Evolutionary conservation across 345 rosid species (phyloP).

Genomic region (Moricandia arvensis): DNA sequence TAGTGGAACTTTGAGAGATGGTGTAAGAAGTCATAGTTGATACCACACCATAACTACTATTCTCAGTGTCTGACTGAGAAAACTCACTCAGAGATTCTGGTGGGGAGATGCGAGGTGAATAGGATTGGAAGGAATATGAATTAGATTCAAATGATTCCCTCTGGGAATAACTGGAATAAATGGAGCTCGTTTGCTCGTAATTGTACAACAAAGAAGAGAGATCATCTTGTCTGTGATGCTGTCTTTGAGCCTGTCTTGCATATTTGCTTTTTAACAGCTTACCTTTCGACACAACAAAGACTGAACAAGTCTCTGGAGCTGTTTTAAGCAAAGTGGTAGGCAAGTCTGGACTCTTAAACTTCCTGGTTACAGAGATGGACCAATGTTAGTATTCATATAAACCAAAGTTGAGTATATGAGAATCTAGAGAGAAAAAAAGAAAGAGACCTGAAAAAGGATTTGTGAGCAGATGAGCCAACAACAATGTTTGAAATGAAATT

Average conservation of each 20-base stretch:
- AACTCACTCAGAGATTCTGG: constrained; percentile 14
- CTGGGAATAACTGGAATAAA: constrained; percentile 6
- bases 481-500: constrained; percentile 50
- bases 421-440: not conserved
- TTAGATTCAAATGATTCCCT: constrained; percentile 8
- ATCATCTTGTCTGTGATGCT: not conserved
- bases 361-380: constrained; percentile 45
- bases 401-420: not conserved
- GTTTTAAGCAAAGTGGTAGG: constrained; percentile 47
- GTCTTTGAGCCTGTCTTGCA: constrained; percentile 34
- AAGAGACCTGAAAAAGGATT: constrained; percentile 40
- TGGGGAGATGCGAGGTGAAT: constrained; percentile 24
- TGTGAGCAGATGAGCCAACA: constrained; percentile 55
- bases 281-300: constrained; percentile 59
- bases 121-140: not conserved
- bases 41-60: constrained; percentile 32
- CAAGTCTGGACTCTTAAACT: constrained; percentile 46
- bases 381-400: not conserved
- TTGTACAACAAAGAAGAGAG: constrained; percentile 32
- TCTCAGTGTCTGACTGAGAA: constrained; percentile 37
- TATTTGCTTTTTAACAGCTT: constrained; percentile 41
- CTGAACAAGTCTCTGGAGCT: constrained; percentile 53
- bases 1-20: constrained; percentile 22
- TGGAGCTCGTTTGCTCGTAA: not conserved
- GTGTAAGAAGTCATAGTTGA: constrained; percentile 32